Conservation (phyloP, 192 early-diverging fungal genomes). For the Lobosporangium transversale region DNA sequence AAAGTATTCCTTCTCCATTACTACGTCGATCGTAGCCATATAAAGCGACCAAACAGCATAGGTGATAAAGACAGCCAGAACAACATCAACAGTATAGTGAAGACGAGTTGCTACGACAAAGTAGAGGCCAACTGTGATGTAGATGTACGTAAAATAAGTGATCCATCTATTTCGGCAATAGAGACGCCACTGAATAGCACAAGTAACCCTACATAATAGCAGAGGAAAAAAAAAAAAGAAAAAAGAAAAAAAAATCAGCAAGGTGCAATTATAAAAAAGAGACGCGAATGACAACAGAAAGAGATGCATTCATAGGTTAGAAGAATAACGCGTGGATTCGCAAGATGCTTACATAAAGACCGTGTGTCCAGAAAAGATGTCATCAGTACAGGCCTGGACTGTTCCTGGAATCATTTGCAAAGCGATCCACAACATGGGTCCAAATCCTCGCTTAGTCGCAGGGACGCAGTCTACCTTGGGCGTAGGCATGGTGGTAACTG, state of each 20-base stretch:
- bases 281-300: too few relatives aligned
- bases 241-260: too few relatives aligned
- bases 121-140: constrained; percentile 44
- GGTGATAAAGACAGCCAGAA: constrained; percentile 62
- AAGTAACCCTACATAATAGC: not conserved
- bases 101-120: constrained; percentile 53
- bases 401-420: constrained; percentile 51
- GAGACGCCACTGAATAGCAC: constrained; percentile 46
- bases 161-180: constrained; percentile 46
- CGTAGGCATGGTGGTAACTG: constrained; percentile 53
- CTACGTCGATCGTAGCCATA: constrained; percentile 56
- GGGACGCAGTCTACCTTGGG: constrained; percentile 45
- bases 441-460: constrained; percentile 20
- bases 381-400: constrained; percentile 54
- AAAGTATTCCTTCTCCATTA: constrained; percentile 57
- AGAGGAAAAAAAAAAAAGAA: not conserved
- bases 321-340: too few relatives aligned
- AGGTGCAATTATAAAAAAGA: too few relatives aligned
- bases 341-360: constrained; percentile 52
- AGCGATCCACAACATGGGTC: constrained; percentile 40
- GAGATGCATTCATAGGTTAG: too few relatives aligned
- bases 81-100: constrained; percentile 55
- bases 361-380: constrained; percentile 57
- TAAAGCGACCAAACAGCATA: constrained; percentile 65
- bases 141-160: constrained; percentile 46